These are phyloP conservation scores for Eryngium alpinum DNA, from an alignment of 140 eudicot species.

Conservation along the genomic window DNA sequence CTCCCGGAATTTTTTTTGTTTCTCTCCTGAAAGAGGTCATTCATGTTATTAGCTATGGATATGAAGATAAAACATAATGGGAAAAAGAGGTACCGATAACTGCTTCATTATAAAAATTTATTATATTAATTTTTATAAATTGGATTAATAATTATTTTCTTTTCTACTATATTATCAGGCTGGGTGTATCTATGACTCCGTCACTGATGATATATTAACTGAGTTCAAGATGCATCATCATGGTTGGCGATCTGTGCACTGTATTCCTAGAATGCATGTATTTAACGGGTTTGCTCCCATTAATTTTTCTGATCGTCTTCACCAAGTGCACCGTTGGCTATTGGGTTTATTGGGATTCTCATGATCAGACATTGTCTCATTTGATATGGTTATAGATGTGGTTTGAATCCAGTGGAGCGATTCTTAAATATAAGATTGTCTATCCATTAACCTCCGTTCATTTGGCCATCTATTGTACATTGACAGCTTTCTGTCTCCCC, in stretches of 20 bases:
- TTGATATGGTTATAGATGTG: conserved; percentile 94
- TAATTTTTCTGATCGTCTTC: conserved; percentile 95
- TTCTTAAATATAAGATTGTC: conserved; percentile 77
- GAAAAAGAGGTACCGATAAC: conserved; percentile 73
- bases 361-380: conserved; percentile 89
- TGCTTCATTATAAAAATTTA: background rate
- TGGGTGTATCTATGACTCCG: conserved; percentile 97
- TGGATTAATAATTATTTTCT: background rate
- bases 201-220: conserved; percentile 94
- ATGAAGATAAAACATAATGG: conserved; percentile 98
- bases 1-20: conserved; percentile 71
- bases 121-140: background rate
- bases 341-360: conserved; percentile 88
- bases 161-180: conserved; percentile 35
- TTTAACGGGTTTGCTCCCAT: conserved; percentile 97
- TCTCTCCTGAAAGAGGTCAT: conserved; percentile 96
- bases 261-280: conserved; percentile 86
- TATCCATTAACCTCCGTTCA: conserved; percentile 94
- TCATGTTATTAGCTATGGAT: conserved; percentile 97
- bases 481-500: conserved; percentile 90
- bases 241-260: conserved; percentile 95
- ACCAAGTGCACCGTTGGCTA: conserved; percentile 98
- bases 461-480: conserved; percentile 76
- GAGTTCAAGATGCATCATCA: conserved; percentile 99
- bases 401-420: conserved; percentile 86